Conservation (phyloP, 441 rosid genomes). For the Populus trichocarpa region DNA sequence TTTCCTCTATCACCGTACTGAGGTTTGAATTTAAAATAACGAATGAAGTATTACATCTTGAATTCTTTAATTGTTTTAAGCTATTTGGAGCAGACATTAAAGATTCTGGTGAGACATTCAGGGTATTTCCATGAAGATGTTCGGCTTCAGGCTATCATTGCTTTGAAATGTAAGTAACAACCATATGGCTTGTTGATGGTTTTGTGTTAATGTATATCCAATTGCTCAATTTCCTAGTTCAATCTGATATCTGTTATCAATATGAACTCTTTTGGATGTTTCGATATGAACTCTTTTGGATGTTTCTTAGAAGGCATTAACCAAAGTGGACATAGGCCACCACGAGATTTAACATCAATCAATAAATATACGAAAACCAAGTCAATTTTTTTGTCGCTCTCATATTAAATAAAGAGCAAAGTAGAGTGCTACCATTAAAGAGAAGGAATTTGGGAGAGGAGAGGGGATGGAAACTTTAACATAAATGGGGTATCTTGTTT, state of each 20-base stretch:
- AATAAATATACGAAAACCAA: neutral
- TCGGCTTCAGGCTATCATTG: slow-evolving; percentile 87
- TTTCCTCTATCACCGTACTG: neutral
- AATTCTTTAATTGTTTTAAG: slow-evolving; percentile 59
- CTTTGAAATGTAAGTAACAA: slow-evolving; percentile 72
- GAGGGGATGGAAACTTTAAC: neutral
- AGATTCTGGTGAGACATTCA: slow-evolving; percentile 81
- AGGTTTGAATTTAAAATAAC: neutral
- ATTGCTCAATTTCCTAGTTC: neutral
- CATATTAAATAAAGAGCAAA: neutral
- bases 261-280: neutral
- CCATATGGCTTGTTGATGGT: slow-evolving; percentile 2
- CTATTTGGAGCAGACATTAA: slow-evolving; percentile 86
- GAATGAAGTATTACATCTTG: neutral
- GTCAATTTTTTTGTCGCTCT: neutral
- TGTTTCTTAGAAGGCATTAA: too few species aligned
- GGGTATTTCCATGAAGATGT: slow-evolving; percentile 99
- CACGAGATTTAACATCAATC: neutral
- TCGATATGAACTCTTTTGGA: neutral
- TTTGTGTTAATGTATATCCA: neutral
- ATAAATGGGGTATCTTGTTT: neutral
- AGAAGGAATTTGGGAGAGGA: neutral
- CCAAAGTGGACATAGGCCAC: neutral
- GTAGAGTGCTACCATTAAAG: neutral
- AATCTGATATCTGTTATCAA: neutral